Percentiles rank a stretch among this genome's conserved stretches.
Evolutionary conservation across 78 protist species (phyloP).

Genomic region (Bigelowiella natans): DNA sequence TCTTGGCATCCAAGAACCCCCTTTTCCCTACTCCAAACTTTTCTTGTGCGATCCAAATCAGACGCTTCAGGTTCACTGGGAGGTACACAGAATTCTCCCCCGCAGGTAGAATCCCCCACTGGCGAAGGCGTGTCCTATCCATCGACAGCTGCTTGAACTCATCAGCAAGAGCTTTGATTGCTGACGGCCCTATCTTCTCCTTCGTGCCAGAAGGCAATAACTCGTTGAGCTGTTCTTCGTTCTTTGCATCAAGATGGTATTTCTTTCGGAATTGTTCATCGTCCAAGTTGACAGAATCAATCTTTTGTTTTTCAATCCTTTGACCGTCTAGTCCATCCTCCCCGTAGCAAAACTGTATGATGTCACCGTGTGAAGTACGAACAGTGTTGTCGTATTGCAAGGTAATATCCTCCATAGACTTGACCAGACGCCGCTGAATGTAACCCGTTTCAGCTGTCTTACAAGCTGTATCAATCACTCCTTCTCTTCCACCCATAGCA

Average conservation of each 20-base stretch:
- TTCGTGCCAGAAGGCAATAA: background rate
- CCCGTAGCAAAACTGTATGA: constrained; percentile 76
- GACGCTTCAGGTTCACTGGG: constrained; percentile 78
- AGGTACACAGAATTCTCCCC: constrained; percentile 4
- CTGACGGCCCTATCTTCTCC: constrained; percentile 10
- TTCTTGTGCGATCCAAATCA: constrained; percentile 57
- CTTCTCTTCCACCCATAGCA: constrained; percentile 99
- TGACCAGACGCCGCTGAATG: constrained; percentile 83
- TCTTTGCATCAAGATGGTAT: background rate
- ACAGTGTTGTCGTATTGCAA: constrained; percentile 86
- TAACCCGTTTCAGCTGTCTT: constrained; percentile 99
- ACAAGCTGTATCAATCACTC: constrained; percentile 94
- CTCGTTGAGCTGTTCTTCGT: background rate
- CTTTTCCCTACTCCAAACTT: background rate
- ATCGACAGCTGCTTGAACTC: background rate
- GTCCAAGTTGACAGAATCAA: background rate
- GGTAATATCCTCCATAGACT: constrained; percentile 86
- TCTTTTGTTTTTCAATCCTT: constrained; percentile 50
- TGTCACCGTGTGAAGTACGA: constrained; percentile 78
- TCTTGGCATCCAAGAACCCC: too few relatives aligned
- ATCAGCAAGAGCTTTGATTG: background rate
- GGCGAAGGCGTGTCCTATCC: background rate
- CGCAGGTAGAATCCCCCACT: background rate
- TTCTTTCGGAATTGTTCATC: background rate
- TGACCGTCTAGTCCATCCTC: constrained; percentile 82